Conservation (phyloP, 2,329 filamentous ascomycete species). For the Colletotrichum tanaceti region DNA sequence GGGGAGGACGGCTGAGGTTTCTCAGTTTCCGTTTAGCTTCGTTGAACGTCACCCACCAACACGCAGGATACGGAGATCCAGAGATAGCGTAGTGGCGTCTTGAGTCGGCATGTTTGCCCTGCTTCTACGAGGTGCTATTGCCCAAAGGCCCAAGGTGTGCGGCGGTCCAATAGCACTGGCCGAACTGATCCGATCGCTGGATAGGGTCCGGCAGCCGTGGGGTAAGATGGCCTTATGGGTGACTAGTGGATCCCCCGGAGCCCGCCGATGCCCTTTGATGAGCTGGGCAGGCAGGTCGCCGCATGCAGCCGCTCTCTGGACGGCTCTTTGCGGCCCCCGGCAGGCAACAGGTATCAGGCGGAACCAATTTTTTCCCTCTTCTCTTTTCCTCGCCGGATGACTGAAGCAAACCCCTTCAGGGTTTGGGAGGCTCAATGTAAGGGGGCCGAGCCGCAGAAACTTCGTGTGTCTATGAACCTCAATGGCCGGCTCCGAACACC, state of each 20-base stretch:
- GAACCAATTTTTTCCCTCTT: not conserved
- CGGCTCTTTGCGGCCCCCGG: conserved; percentile 32
- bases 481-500: conserved; percentile 1
- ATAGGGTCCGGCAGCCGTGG: conserved; percentile 36
- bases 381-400: not conserved
- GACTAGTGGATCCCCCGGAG: conserved; percentile 45
- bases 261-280: conserved; percentile 47
- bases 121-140: not conserved
- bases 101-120: conserved; percentile 25
- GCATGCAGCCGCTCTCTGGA: conserved; percentile 33
- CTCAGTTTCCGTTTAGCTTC: conserved; percentile 20
- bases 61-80: conserved; percentile 29
- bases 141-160: not conserved
- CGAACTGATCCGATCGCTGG: conserved; percentile 38
- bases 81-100: conserved; percentile 37
- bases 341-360: no score
- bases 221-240: conserved; percentile 40
- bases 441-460: not conserved
- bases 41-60: conserved; percentile 29
- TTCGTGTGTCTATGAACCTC: not conserved
- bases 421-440: conserved; percentile 6
- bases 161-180: conserved; percentile 27
- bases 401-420: conserved; percentile 18
- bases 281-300: conserved; percentile 30
- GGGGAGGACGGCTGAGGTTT: conserved; percentile 21